Percentiles rank a stretch among this genome's conserved stretches.
phyloP scores from a whole-genome alignment of 352 stramenopile genomes.

The Globisporangium okanoganense region DNA sequence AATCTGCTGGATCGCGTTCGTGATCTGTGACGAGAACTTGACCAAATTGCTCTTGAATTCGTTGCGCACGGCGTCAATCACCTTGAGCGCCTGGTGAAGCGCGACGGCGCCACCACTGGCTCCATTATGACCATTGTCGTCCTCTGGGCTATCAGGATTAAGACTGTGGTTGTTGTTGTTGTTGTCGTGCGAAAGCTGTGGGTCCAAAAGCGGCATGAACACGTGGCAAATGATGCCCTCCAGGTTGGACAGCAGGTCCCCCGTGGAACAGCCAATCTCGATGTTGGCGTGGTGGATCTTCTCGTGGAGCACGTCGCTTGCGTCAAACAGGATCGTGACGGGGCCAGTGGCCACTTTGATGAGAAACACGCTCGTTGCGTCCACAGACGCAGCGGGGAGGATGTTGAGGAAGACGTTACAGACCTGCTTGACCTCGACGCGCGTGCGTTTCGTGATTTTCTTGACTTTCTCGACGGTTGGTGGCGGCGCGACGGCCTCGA shows the following conservation, averaged over 20 bases:
- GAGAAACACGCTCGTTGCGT: conserved; percentile 69
- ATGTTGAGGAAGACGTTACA: conserved; percentile 72
- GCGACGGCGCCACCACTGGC: neutral
- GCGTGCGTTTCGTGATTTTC: conserved; percentile 40
- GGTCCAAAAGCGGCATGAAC: conserved; percentile 85
- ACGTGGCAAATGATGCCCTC: conserved; percentile 87
- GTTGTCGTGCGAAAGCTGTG: conserved; percentile 43
- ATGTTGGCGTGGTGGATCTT: conserved; percentile 63
- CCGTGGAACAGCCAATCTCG: conserved; percentile 87
- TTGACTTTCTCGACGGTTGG: conserved; percentile 37
- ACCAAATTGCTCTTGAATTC: conserved; percentile 89
- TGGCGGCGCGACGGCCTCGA: conserved; percentile 32
- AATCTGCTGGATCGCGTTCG: conserved; percentile 92
- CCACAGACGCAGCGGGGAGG: conserved; percentile 53
- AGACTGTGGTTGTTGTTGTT: conserved; percentile 8
- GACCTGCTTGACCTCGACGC: conserved; percentile 44
- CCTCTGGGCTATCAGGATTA: neutral
- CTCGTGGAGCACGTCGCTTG: conserved; percentile 28
- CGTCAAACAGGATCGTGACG: conserved; percentile 33
- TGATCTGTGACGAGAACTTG: conserved; percentile 92
- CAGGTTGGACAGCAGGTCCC: conserved; percentile 79
- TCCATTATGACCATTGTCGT: neutral
- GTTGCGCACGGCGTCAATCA: conserved; percentile 80
- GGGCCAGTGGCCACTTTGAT: conserved; percentile 65
- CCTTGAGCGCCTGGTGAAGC: conserved; percentile 57